These are phyloP conservation scores for Venturia pyrina DNA, from an alignment of 2,329 filamentous ascomycete genomes.

Conservation along the genomic window DNA sequence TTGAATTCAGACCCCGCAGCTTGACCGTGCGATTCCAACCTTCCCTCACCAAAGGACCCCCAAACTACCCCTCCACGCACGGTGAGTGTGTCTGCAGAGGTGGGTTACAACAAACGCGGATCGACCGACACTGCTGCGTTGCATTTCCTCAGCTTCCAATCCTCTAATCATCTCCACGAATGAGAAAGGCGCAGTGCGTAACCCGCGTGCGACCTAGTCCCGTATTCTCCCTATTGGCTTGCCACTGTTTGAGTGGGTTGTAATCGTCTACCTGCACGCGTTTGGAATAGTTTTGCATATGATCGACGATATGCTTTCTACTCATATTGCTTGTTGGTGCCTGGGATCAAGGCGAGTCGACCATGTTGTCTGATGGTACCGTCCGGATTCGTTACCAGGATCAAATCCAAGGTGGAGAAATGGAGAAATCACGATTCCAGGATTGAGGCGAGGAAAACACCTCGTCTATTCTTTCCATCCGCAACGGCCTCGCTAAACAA, in stretches of 20 bases:
- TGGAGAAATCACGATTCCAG: neutral
- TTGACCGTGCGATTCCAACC: neutral
- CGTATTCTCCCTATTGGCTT: neutral
- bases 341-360: neutral
- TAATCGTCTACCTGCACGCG: neutral
- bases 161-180: neutral
- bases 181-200: neutral
- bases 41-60: neutral
- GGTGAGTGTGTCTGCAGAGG: neutral
- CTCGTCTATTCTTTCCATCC: neutral
- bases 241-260: neutral
- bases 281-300: neutral
- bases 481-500: neutral
- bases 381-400: neutral
- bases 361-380: neutral
- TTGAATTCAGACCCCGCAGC: neutral
- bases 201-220: neutral
- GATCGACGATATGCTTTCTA: neutral
- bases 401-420: neutral
- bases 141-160: neutral
- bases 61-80: neutral
- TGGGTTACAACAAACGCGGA: neutral
- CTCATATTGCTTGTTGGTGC: neutral
- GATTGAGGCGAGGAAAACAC: neutral
- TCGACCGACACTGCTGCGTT: neutral